phyloP scores from a whole-genome alignment of 495 filamentous ascomycete genomes.

The Hyaloscypha hepaticicola region DNA sequence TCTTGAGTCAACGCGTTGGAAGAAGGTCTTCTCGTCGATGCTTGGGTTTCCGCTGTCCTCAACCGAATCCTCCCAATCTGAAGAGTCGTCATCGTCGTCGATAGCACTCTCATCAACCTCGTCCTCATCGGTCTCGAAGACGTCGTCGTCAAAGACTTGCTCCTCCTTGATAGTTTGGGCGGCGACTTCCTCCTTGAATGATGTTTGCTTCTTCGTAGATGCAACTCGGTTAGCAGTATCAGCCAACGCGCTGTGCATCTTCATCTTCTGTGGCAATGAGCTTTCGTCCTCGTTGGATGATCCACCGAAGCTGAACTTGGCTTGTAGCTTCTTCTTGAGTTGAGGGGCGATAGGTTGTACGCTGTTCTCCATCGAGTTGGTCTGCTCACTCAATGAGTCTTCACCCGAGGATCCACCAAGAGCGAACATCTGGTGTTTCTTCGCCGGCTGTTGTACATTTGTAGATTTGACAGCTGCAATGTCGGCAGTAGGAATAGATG shows the following conservation, averaged over 20 bases:
- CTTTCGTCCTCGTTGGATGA: slow-evolving; percentile 82
- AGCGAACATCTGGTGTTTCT: slow-evolving; percentile 53
- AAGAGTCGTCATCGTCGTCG: slow-evolving; percentile 85
- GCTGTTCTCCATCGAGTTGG: slow-evolving; percentile 42
- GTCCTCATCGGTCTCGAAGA: slow-evolving; percentile 70
- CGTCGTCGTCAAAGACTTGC: slow-evolving; percentile 62
- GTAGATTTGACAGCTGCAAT: slow-evolving; percentile 20
- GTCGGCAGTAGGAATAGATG: slow-evolving; percentile 41
- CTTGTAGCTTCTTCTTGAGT: slow-evolving; percentile 53
- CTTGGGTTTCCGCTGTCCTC: slow-evolving; percentile 82
- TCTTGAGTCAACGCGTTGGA: slow-evolving; percentile 87
- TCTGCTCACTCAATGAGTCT: slow-evolving; percentile 43
- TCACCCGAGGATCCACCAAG: slow-evolving; percentile 54
- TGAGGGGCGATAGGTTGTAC: slow-evolving; percentile 39
- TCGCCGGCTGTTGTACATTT: slow-evolving; percentile 47
- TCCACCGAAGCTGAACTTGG: slow-evolving; percentile 75
- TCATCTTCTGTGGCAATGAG: slow-evolving; percentile 71
- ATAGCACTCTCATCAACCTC: slow-evolving; percentile 78
- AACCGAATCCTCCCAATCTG: slow-evolving; percentile 90
- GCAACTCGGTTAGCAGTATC: slow-evolving; percentile 44
- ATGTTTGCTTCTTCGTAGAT: slow-evolving; percentile 70
- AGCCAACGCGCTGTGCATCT: slow-evolving; percentile 51
- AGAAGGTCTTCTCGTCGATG: slow-evolving; percentile 73
- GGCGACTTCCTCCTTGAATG: slow-evolving; percentile 70
- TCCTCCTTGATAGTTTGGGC: slow-evolving; percentile 60